Evolutionary conservation across 148 eudicot species (phyloP), one percentile per base, ranked within the genome.

Genomic region (Tetragonia tetragonoides): DNA sequence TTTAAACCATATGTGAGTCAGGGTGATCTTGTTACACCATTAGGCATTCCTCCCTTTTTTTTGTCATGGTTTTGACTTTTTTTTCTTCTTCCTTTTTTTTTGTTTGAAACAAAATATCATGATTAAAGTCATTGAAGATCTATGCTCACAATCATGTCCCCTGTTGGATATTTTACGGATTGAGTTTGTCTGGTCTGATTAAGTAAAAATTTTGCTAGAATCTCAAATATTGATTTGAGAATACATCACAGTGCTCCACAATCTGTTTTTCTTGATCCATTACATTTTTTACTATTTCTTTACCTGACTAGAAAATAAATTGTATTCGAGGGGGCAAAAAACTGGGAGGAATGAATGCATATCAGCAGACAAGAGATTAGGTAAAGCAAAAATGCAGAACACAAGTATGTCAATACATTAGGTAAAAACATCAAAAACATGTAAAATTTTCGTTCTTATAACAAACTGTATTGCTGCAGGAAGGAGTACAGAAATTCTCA

Each of bases 401-500:
- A 24, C 0, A 70, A 49, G 42, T 61, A 51, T 24, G 42, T 71
- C 14, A 49, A 28, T 47, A 57, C 5, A 18, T 1, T 16, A 12
- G 15, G 14, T 3, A 47, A 24, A 37, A 70, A 46, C 6, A 39
- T 12, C 18, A 28, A 69, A 60, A 46, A 46, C 54, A n/a, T 10
- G 56, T 44, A 16, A n/a, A 17, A 21, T 11, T 78, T 24, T 81
- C 57, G 37, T 68, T 51, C 69, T 77, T 46, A 59, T 28, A 28
- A 28, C 73, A 24, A 41, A 20, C 41, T 72, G 10, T 76, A 73
- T 40, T 75, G 62, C 24, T 86, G 82, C 89, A 91, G 97, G 87
- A 83, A 84, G 92, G 90, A 62, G 92, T 92, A 46, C 73, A 76
- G 53, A 86, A 74, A 66, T 88, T 76, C 78, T 78, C 88, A 81